Percentiles rank a stretch among this genome's conserved stretches.
These are phyloP conservation scores for Phytopythium ostracodes DNA, from an alignment of 352 stramenopile species.

Conservation along the genomic window DNA sequence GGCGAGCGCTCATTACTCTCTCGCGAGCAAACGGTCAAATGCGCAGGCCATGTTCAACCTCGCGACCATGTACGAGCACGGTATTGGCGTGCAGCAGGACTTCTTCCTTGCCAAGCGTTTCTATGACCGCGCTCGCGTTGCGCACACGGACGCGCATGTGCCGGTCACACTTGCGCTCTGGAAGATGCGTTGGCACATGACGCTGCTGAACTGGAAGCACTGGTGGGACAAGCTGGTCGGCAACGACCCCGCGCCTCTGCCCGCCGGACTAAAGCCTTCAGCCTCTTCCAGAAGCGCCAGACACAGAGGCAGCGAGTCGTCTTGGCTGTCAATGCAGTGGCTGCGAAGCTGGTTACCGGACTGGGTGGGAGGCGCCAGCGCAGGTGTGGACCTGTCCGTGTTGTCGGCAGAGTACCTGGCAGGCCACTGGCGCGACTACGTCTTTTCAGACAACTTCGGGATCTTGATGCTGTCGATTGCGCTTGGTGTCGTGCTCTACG, in stretches of 20 bases:
- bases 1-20: slow-evolving; percentile 82
- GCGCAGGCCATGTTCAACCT: slow-evolving; percentile 92
- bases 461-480: slow-evolving; percentile 58
- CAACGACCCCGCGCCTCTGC: slow-evolving; percentile 15
- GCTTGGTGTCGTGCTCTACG: slow-evolving; percentile 69
- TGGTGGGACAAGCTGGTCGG: slow-evolving; percentile 62
- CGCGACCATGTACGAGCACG: slow-evolving; percentile 84
- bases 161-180: slow-evolving; percentile 80
- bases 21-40: slow-evolving; percentile 81
- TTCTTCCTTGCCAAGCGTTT: slow-evolving; percentile 91
- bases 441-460: slow-evolving; percentile 65
- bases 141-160: slow-evolving; percentile 73
- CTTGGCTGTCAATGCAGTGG: slow-evolving; percentile 6
- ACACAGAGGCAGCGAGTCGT: not conserved
- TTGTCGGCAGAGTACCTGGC: slow-evolving; percentile 1
- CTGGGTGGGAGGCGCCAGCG: not conserved
- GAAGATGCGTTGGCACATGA: slow-evolving; percentile 69
- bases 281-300: not conserved
- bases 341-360: not conserved
- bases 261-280: slow-evolving; percentile 4
- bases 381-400: not conserved
- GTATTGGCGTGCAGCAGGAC: slow-evolving; percentile 79
- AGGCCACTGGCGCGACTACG: slow-evolving; percentile 29
- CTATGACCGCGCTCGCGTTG: slow-evolving; percentile 76
- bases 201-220: slow-evolving; percentile 44